Percentiles rank a stretch among this genome's conserved stretches.
phyloP scores from a whole-genome alignment of 2,329 filamentous ascomycete genomes.

The Aspergillus sp. region DNA sequence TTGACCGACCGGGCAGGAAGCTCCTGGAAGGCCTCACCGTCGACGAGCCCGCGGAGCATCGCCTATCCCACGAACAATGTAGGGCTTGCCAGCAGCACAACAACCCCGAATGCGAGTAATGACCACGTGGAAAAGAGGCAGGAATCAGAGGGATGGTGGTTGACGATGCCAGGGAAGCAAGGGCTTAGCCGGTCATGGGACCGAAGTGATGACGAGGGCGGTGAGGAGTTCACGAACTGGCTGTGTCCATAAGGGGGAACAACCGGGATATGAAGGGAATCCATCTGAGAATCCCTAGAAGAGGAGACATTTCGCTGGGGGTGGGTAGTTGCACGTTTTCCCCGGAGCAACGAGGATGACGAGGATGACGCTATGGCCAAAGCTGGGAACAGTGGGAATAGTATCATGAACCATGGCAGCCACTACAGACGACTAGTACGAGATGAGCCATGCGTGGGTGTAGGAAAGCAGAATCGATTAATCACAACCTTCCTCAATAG shows the following conservation, averaged over 20 bases:
- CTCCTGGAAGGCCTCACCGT: not conserved
- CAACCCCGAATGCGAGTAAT: too few species aligned
- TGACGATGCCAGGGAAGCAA: not conserved
- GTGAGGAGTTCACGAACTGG: not conserved
- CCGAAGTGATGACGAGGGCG: not conserved
- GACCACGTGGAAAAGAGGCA: not conserved
- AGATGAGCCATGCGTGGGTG: not conserved
- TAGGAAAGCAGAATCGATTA: not conserved
- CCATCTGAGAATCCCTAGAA: too few species aligned
- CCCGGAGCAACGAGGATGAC: too few species aligned
- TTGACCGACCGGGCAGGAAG: not conserved
- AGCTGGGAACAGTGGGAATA: too few species aligned
- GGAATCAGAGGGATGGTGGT: not conserved
- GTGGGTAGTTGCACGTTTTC: too few species aligned
- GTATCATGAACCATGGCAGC: too few species aligned
- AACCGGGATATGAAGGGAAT: not conserved
- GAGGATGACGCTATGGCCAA: too few species aligned
- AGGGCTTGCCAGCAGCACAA: not conserved
- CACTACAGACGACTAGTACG: too few species aligned
- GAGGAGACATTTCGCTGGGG: too few species aligned
- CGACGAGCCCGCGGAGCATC: not conserved
- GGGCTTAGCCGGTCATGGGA: not conserved
- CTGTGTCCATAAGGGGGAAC: not conserved
- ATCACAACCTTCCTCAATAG: not conserved
- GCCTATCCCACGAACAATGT: not conserved